Evolutionary conservation across 768 basidiomycete species (phyloP).

Genomic region (Rossbeevera mucosa): DNA sequence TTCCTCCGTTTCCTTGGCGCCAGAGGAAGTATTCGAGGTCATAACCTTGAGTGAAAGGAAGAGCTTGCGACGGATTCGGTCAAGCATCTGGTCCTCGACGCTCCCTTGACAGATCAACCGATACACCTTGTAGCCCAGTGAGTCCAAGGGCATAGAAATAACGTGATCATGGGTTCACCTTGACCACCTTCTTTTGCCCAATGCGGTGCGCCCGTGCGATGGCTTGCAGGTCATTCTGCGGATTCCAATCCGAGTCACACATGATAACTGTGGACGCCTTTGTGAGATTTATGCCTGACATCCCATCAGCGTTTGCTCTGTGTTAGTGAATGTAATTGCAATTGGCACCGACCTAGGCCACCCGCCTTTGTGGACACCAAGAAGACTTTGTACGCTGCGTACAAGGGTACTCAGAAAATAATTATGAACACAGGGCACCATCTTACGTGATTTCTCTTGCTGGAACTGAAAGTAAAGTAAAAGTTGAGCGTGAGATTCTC

Average conservation of each 20-base stretch:
- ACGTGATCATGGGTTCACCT: slow-evolving; percentile 32
- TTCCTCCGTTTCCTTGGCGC: slow-evolving; percentile 21
- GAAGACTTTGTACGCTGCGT: slow-evolving; percentile 58
- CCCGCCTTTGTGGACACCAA: slow-evolving; percentile 69
- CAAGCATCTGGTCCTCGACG: slow-evolving; percentile 75
- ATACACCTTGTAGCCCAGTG: slow-evolving; percentile 45
- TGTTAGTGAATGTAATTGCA: neutral
- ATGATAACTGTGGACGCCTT: slow-evolving; percentile 78
- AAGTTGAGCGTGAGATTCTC: slow-evolving; percentile 2
- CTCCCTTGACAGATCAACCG: slow-evolving; percentile 63
- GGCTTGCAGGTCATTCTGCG: slow-evolving; percentile 79
- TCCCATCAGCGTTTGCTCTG: slow-evolving; percentile 14
- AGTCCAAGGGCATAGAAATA: neutral
- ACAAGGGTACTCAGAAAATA: slow-evolving; percentile 2
- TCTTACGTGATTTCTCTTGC: slow-evolving; percentile 51
- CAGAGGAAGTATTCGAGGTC: slow-evolving; percentile 22
- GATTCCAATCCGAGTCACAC: slow-evolving; percentile 69
- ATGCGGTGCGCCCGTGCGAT: slow-evolving; percentile 83
- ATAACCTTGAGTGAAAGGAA: slow-evolving; percentile 64
- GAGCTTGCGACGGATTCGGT: slow-evolving; percentile 65
- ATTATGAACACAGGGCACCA: neutral
- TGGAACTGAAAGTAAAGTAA: slow-evolving; percentile 42
- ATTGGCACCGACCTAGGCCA: slow-evolving; percentile 47
- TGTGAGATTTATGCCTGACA: slow-evolving; percentile 72
- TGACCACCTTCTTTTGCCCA: slow-evolving; percentile 68